These are phyloP conservation scores for Penicillium expansum DNA, from an alignment of 2,329 filamentous ascomycete genomes.

Conservation along the genomic window DNA sequence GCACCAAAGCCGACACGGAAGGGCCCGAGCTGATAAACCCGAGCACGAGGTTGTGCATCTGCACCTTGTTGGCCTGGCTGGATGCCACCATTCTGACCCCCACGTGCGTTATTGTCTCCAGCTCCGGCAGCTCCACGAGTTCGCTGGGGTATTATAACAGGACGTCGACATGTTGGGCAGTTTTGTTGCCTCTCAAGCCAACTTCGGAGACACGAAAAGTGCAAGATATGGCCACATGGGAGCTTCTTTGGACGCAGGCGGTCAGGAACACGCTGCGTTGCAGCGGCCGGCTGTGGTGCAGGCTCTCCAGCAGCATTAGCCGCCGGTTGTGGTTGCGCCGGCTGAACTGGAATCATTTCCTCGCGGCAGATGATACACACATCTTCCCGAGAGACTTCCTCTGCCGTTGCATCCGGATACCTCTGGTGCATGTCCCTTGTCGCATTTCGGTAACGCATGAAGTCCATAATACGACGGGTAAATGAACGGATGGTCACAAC, in stretches of 20 bases:
- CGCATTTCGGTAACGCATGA: constrained; percentile 85
- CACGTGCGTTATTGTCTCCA: constrained; percentile 27
- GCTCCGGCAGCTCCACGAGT: constrained; percentile 33
- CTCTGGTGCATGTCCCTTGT: constrained; percentile 87
- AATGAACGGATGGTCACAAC: constrained; percentile 94
- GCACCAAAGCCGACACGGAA: constrained; percentile 68
- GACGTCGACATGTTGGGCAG: constrained; percentile 86
- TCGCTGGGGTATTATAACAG: constrained; percentile 60
- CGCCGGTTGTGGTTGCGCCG: constrained; percentile 49
- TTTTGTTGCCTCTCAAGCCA: constrained; percentile 98
- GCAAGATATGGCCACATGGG: constrained; percentile 91
- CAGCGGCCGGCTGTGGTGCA: constrained; percentile 27
- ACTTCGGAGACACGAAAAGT: constrained; percentile 90
- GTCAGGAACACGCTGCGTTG: constrained; percentile 60
- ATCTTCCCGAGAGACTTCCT: constrained; percentile 81
- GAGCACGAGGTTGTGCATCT: constrained; percentile 48
- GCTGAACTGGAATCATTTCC: constrained; percentile 81
- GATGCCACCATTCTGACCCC: constrained; percentile 34
- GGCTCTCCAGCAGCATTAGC: constrained; percentile 37
- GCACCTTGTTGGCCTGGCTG: constrained; percentile 41
- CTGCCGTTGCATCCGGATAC: constrained; percentile 85
- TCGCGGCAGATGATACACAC: constrained; percentile 98
- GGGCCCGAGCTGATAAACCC: constrained; percentile 71
- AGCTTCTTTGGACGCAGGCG: constrained; percentile 89
- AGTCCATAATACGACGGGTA: constrained; percentile 80